Percentiles rank a stretch among this genome's conserved stretches.
phyloP scores from a whole-genome alignment of 306 rosid genomes.

The Trifolium repens region DNA sequence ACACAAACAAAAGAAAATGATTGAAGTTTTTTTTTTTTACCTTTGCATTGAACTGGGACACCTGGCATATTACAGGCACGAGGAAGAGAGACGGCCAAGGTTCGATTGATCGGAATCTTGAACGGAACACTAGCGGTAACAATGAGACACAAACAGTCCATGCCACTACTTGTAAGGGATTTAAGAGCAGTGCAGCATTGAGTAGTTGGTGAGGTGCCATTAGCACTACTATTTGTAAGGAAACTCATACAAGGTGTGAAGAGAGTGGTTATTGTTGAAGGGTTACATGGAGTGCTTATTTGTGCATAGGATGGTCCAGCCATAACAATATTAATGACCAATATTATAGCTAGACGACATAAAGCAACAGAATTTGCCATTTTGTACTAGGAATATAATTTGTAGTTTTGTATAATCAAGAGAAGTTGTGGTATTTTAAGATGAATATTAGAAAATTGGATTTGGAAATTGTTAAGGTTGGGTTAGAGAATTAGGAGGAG shows the following conservation, averaged over 20 bases:
- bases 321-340: constrained; percentile 44
- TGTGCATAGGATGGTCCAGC: constrained; percentile 52
- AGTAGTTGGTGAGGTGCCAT: constrained; percentile 63
- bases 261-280: constrained; percentile 52
- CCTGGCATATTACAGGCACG: constrained; percentile 82
- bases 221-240: constrained; percentile 62
- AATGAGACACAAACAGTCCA: constrained; percentile 71
- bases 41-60: constrained; percentile 77
- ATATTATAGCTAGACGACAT: constrained; percentile 27
- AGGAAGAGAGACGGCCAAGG: constrained; percentile 80
- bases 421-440: constrained; percentile 3
- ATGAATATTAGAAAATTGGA: constrained; percentile 10
- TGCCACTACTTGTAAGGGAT: constrained; percentile 55
- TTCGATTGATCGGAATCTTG: constrained; percentile 63
- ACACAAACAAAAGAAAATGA: neutral
- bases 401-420: constrained; percentile 12
- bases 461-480: constrained; percentile 37
- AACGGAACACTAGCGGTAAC: constrained; percentile 61
- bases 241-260: constrained; percentile 70
- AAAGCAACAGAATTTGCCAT: constrained; percentile 42
- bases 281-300: constrained; percentile 65
- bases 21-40: constrained; percentile 26
- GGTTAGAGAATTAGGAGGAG: constrained; percentile 19
- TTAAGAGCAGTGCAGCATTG: constrained; percentile 68
- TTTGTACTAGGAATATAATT: constrained; percentile 16